phyloP scores from a whole-genome alignment of 208 protist species.

The Trypanosoma congolense region DNA sequence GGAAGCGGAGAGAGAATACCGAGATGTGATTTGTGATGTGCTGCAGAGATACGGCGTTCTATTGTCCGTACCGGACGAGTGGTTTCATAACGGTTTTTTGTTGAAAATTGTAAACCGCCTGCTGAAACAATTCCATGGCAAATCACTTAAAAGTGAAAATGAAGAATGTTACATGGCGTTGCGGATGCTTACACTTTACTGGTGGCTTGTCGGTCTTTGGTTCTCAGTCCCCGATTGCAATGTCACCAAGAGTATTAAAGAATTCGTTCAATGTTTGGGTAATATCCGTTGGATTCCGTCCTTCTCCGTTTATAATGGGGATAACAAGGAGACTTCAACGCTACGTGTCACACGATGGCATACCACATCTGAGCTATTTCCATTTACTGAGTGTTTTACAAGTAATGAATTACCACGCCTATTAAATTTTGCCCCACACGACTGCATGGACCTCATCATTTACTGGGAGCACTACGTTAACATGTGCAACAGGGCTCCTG shows the following conservation, averaged over 20 bases:
- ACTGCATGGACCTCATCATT: constrained; percentile 8
- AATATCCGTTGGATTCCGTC: constrained; percentile 14
- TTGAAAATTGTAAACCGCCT: background rate
- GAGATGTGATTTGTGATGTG: background rate
- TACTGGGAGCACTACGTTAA: background rate
- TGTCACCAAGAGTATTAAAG: background rate
- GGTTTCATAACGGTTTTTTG: constrained; percentile 17
- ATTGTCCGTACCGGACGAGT: constrained; percentile 9
- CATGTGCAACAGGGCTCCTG: background rate
- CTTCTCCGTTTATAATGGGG: background rate
- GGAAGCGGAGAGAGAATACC: background rate
- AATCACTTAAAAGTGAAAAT: background rate
- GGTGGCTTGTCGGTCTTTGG: constrained; percentile 20
- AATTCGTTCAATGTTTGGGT: background rate
- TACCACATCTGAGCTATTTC: constrained; percentile 14
- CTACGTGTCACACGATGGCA: constrained; percentile 1
- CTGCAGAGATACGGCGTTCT: constrained; percentile 15
- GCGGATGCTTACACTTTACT: constrained; percentile 20
- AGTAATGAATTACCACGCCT: constrained; percentile 3
- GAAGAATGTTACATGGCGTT: constrained; percentile 9
- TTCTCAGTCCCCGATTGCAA: background rate
- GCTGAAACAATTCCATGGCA: background rate
- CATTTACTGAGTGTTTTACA: constrained; percentile 1
- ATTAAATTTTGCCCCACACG: constrained; percentile 15
- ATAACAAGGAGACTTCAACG: background rate